phyloP scores from a whole-genome alignment of 345 rosid species.

The Lepidium aucheri region DNA sequence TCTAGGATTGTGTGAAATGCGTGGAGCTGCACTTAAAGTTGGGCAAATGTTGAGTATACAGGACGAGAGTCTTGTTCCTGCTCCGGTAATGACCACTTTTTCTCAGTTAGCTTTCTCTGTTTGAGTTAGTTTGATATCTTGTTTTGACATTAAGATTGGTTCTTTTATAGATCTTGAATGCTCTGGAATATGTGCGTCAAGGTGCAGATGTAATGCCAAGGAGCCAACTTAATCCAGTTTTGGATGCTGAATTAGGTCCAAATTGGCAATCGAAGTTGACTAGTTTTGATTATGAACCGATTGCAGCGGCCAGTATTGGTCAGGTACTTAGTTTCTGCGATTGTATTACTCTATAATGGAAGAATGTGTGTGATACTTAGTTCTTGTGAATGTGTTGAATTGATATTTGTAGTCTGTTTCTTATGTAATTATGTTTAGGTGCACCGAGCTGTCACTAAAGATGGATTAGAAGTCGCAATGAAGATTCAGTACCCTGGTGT shows the following conservation, averaged over 20 bases:
- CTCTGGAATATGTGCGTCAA: constrained; percentile 95
- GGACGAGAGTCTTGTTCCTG: constrained; percentile 96
- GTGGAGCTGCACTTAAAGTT: constrained; percentile 94
- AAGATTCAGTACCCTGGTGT: constrained; percentile 99
- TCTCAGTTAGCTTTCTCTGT: background rate
- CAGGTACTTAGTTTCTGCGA: constrained; percentile 43
- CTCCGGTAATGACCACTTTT: constrained; percentile 49
- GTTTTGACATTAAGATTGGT: constrained; percentile 15
- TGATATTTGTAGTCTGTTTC: background rate
- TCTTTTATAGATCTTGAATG: constrained; percentile 72
- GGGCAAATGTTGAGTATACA: constrained; percentile 99
- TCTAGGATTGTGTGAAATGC: constrained; percentile 87
- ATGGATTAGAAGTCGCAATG: constrained; percentile 72
- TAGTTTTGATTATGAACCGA: constrained; percentile 92
- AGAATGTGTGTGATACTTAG: background rate
- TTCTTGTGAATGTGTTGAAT: background rate
- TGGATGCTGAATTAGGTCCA: constrained; percentile 77
- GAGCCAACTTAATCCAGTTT: constrained; percentile 80
- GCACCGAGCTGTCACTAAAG: constrained; percentile 74
- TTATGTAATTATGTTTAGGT: constrained; percentile 48
- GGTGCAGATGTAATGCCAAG: constrained; percentile 99
- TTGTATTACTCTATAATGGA: background rate
- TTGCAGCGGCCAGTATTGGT: constrained; percentile 98
- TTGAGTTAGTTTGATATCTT: background rate
- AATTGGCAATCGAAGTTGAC: constrained; percentile 71